Conservation (phyloP, 192 early-diverging fungal genomes). For the Umbelopsis isabellina region DNA sequence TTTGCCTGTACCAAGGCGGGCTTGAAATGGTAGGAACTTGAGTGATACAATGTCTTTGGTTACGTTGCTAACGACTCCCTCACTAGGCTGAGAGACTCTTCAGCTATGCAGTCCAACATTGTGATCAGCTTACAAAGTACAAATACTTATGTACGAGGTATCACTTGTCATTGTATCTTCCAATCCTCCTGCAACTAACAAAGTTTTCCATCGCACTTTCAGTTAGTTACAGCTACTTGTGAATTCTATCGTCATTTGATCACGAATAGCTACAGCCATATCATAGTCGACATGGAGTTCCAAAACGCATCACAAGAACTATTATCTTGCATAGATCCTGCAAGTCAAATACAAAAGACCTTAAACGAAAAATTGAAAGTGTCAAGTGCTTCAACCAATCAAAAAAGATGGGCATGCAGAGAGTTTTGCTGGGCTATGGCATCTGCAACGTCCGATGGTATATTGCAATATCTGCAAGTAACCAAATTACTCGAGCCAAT, state of each 20-base stretch:
- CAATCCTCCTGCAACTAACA: background rate
- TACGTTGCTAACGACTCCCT: background rate
- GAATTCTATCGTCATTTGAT: conserved; percentile 46
- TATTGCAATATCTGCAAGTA: conserved; percentile 42
- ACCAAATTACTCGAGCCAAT: conserved; percentile 41
- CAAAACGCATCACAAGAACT: conserved; percentile 37
- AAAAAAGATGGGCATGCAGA: conserved; percentile 43
- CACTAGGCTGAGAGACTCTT: background rate
- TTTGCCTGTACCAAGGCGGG: conserved; percentile 20
- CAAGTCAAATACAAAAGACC: conserved; percentile 32
- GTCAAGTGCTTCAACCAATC: conserved; percentile 31
- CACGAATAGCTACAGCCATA: conserved; percentile 33
- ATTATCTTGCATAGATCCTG: conserved; percentile 40
- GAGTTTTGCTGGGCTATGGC: conserved; percentile 52
- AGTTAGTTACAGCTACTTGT: conserved; percentile 45
- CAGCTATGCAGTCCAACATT: background rate
- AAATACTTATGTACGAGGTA: background rate
- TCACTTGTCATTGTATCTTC: background rate
- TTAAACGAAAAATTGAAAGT: background rate
- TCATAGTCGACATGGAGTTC: conserved; percentile 25
- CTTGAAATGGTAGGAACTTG: conserved; percentile 11
- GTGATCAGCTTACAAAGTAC: background rate
- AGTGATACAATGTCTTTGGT: background rate
- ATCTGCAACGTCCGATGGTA: conserved; percentile 31
- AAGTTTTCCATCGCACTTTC: background rate